These are phyloP conservation scores for Colletotrichum sp. DNA, from an alignment of 2,329 filamentous ascomycete genomes.

Conservation along the genomic window DNA sequence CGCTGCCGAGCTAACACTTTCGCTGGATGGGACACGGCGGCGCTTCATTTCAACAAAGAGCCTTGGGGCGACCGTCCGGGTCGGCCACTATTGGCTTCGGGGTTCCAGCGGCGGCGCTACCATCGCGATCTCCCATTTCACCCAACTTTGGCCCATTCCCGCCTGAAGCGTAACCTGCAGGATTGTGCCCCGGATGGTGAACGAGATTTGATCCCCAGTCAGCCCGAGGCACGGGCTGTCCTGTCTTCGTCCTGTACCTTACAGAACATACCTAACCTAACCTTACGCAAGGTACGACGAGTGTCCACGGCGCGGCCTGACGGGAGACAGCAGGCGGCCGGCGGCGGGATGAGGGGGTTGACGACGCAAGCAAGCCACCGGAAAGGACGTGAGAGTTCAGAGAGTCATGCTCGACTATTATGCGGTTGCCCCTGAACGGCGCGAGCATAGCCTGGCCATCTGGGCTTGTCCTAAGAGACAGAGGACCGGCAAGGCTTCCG, in stretches of 20 bases:
- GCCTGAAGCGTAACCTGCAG: slow-evolving; percentile 8
- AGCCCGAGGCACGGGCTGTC: background rate
- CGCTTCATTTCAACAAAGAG: slow-evolving; percentile 19
- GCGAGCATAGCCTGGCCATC: background rate
- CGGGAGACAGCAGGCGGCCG: background rate
- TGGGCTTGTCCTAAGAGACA: background rate
- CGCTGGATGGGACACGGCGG: background rate
- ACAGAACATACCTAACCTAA: background rate
- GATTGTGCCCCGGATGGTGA: background rate
- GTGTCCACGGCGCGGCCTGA: background rate
- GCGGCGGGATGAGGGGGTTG: background rate
- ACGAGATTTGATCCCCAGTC: background rate
- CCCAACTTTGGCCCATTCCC: background rate
- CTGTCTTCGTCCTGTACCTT: background rate
- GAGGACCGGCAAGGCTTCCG: background rate
- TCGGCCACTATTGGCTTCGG: slow-evolving; percentile 16
- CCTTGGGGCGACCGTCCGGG: background rate
- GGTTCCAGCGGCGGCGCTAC: slow-evolving; percentile 18
- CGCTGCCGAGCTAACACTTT: slow-evolving; percentile 18
- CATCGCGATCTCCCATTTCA: background rate
- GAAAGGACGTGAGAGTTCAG: background rate
- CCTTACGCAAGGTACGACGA: background rate
- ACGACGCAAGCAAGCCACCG: background rate
- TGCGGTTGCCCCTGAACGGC: slow-evolving; percentile 10
- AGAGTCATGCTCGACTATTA: background rate